Evolutionary conservation across 2,329 filamentous ascomycete genomes (phyloP), one percentile per base, ranked within the genome.

Genomic region (Corinectria fuckeliana): DNA sequence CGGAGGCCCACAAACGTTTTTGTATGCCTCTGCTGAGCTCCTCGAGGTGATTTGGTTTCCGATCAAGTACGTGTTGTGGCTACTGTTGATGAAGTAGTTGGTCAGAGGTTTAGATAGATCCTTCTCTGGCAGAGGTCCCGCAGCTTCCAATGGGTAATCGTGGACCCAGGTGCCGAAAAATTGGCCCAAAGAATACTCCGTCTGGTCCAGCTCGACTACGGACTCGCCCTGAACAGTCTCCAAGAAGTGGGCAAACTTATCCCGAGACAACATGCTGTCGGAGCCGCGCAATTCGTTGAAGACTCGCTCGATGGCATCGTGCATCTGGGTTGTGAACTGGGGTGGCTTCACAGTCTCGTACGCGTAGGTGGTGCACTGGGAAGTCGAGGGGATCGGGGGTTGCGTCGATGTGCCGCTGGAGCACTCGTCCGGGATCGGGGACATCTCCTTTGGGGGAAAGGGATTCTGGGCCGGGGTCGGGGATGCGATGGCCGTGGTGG

Each of bases 61-160:
- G 2, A 89, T 88, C 39, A 97, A 81, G 74, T 97, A 97, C 0
- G 93, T 97, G 74, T 97, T 97, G 80, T 97, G 93, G 72, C 92
- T 97, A 66, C 92, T 96, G 62, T 90, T 96, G 74, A 97, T 93
- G 75, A 92, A 97, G 78, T 97, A 97, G 73, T 96, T 92, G 45
- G 90, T 91, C 58, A 96, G 82, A 4, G 92, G 91, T 51, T 84
- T 85, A 0, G 83, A 84, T 28, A 87, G 73, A 71, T 93, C 89
- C 58, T 85, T 81, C 62, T 77, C 70, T 26, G 77, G 74, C 20
- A 77, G 72, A n/a, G 81, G 79, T 63, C 71, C 75, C 18, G 77
- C 67, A 4, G 83, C 82, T 28, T 80, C 73, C 70, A 78, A 78
- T 26, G 76, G 76, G 48, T 78, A 81, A 6, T 72, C 65, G 39